Evolutionary conservation across 2,329 filamentous ascomycete species (phyloP).

Genomic region (Colletotrichum shisoi): DNA sequence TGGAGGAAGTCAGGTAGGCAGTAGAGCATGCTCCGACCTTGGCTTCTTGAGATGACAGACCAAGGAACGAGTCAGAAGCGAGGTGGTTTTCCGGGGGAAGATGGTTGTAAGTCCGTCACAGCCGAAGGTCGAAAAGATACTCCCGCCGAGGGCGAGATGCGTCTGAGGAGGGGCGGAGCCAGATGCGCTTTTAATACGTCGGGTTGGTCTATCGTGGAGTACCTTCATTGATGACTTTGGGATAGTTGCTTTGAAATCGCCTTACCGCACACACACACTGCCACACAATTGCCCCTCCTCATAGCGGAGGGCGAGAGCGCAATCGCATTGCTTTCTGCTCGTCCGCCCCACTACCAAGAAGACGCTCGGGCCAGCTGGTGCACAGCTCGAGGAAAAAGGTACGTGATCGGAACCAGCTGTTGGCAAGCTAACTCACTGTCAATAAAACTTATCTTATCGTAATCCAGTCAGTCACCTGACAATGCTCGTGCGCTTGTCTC

Average conservation of each 20-base stretch:
- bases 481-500: slow-evolving; percentile 11
- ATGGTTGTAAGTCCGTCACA: slow-evolving; percentile 9
- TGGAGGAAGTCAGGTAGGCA: slow-evolving; percentile 38
- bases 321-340: slow-evolving; percentile 16
- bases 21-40: slow-evolving; percentile 35
- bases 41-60: slow-evolving; percentile 4
- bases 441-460: slow-evolving; percentile 19
- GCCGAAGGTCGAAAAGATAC: not conserved
- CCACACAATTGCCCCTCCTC: slow-evolving; percentile 14
- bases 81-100: not conserved
- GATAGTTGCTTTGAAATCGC: slow-evolving; percentile 53
- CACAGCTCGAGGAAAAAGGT: not conserved
- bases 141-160: not conserved
- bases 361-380: slow-evolving; percentile 19
- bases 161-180: slow-evolving; percentile 11
- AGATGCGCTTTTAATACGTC: slow-evolving; percentile 34
- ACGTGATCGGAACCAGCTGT: not conserved
- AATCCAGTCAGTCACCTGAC: not conserved
- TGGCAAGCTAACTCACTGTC: too few species aligned
- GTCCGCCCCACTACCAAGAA: slow-evolving; percentile 12
- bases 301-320: slow-evolving; percentile 3
- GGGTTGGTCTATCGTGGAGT: slow-evolving; percentile 20
- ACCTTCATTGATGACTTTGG: slow-evolving; percentile 37
- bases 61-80: slow-evolving; percentile 6
- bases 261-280: not conserved